These are phyloP conservation scores for Casaregolazyma lundiana DNA, from an alignment of 1,139 yeast species.

Conservation along the genomic window DNA sequence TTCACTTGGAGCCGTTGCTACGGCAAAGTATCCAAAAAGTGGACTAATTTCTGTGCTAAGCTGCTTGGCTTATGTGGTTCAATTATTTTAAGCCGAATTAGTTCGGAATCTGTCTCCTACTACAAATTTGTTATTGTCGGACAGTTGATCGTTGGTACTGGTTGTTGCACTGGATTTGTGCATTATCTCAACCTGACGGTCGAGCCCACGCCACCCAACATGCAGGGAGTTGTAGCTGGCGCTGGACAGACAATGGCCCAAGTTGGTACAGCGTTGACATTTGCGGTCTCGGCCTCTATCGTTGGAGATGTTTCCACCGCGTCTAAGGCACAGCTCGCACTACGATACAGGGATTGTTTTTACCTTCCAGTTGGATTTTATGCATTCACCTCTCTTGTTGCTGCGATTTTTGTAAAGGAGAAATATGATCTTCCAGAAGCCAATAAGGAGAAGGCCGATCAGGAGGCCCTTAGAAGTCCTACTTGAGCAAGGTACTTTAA, in stretches of 20 bases:
- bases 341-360: conserved; percentile 13
- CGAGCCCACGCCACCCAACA: conserved; percentile 1
- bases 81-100: not conserved
- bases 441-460: not conserved
- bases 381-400: conserved; percentile 19
- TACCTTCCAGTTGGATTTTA: conserved; percentile 18
- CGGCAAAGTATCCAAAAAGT: conserved; percentile 1
- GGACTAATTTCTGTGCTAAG: not conserved
- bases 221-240: conserved; percentile 8
- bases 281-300: conserved; percentile 3
- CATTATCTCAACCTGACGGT: conserved; percentile 7
- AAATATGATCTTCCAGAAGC: not conserved
- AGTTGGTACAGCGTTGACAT: conserved; percentile 5
- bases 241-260: conserved; percentile 5
- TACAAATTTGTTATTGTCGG: conserved; percentile 6
- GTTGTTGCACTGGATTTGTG: not conserved
- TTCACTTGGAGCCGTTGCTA: not conserved
- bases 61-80: not conserved
- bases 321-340: not conserved
- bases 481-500: not conserved
- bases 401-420: conserved; percentile 20
- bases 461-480: no score
- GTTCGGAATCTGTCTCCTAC: not conserved
- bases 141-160: not conserved
- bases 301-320: not conserved